Conservation (phyloP, 129 eudicot species). For the Logfia minima region DNA sequence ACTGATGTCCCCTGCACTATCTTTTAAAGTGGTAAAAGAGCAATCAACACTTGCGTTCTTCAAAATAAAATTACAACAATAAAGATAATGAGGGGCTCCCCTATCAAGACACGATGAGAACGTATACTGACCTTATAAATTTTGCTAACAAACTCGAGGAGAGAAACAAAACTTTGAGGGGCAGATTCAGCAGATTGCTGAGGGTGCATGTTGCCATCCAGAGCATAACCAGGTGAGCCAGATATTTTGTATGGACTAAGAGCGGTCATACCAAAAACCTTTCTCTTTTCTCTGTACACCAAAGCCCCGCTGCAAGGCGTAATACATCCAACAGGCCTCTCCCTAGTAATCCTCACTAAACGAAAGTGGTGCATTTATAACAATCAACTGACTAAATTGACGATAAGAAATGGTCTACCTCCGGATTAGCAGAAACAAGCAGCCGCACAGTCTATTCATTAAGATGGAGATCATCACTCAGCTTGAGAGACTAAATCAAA, state of each 20-base stretch:
- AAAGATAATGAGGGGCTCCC: conserved; percentile 1
- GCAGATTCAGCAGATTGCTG: too few relatives aligned
- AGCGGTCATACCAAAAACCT: conserved; percentile 48
- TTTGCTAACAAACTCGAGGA: background rate
- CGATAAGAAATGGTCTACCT: conserved; percentile 44
- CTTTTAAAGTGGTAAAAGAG: too few relatives aligned
- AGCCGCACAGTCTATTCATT: conserved; percentile 81
- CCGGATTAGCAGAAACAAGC: conserved; percentile 91
- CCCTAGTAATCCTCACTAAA: conserved; percentile 80
- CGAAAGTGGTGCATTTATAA: conserved; percentile 16
- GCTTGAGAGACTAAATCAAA: conserved; percentile 62
- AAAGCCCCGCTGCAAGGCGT: conserved; percentile 83
- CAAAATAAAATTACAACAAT: conserved; percentile 3
- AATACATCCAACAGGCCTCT: conserved; percentile 69
- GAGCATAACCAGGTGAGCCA: too few relatives aligned
- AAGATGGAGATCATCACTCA: conserved; percentile 96
- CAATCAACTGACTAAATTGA: background rate
- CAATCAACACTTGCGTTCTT: background rate
- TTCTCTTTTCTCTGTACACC: conserved; percentile 68
- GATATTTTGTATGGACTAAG: conserved; percentile 58
- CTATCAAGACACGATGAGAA: background rate
- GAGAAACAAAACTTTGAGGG: too few relatives aligned
- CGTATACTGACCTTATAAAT: too few relatives aligned
- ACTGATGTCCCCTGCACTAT: too few relatives aligned
- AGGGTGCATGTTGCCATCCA: too few relatives aligned